Conservation (phyloP, 148 eudicot species). For the Pouteria glomerata region DNA sequence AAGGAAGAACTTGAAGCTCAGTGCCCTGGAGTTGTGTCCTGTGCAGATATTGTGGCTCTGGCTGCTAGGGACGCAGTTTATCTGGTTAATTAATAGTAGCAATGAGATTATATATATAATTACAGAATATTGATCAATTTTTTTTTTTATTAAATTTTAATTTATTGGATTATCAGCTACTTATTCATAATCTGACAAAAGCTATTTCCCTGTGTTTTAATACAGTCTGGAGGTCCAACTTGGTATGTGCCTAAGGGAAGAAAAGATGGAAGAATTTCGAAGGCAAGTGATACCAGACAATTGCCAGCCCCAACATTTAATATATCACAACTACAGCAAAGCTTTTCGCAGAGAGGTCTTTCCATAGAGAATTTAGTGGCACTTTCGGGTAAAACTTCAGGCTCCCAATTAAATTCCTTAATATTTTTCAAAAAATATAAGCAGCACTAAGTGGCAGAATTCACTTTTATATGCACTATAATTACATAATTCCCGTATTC, state of each 20-base stretch:
- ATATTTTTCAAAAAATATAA: too few species aligned
- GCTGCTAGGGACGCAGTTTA: conserved; percentile 83
- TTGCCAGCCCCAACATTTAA: conserved; percentile 82
- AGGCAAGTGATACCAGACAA: conserved; percentile 62
- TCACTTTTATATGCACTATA: too few species aligned
- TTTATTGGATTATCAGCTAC: neutral
- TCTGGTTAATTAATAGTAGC: conserved; percentile 50
- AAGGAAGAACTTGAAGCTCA: conserved; percentile 59
- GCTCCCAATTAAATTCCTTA: too few species aligned
- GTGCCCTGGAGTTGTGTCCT: conserved; percentile 88
- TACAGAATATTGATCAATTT: neutral
- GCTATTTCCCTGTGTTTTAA: too few species aligned
- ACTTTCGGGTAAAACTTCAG: conserved; percentile 84
- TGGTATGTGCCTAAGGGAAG: conserved; percentile 92
- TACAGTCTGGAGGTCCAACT: conserved; percentile 84
- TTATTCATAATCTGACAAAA: too few species aligned
- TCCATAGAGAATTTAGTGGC: conserved; percentile 69
- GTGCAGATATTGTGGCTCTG: conserved; percentile 84
- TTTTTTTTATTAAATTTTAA: neutral
- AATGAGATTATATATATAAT: too few species aligned
- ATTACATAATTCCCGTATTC: too few species aligned
- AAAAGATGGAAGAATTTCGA: conserved; percentile 82
- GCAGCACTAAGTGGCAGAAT: too few species aligned
- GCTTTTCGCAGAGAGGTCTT: conserved; percentile 72
- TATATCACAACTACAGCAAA: conserved; percentile 79